Evolutionary conservation across 768 basidiomycete genomes (phyloP).

Genomic region (Phanerodontia chrysosporium): DNA sequence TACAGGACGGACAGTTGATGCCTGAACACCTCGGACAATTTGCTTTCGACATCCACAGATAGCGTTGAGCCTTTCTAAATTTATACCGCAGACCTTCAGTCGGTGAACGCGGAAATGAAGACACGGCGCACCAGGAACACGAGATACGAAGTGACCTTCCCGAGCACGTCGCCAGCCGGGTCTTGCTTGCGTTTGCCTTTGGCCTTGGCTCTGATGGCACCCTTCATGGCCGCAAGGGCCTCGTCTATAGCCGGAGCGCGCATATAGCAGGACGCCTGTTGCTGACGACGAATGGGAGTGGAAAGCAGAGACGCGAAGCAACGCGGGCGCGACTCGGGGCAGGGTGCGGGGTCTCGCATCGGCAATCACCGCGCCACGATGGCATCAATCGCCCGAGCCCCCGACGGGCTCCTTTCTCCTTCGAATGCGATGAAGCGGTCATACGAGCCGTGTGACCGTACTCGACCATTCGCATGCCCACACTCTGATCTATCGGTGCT

Average conservation of each 20-base stretch:
- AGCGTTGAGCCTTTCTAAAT: slow-evolving; percentile 36
- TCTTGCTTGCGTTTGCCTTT: slow-evolving; percentile 23
- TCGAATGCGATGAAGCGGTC: no score
- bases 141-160: slow-evolving; percentile 38
- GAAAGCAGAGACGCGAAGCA: background rate
- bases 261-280: background rate
- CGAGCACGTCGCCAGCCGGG: slow-evolving; percentile 29
- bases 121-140: slow-evolving; percentile 43
- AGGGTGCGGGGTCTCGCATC: background rate
- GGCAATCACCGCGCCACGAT: background rate
- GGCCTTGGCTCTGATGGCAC: slow-evolving; percentile 23
- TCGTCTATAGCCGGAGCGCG: slow-evolving; percentile 16
- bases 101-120: background rate
- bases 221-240: slow-evolving; percentile 31
- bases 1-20: slow-evolving; percentile 43
- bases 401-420: no score
- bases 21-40: slow-evolving; percentile 39
- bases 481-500: no score
- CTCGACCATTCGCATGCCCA: no score
- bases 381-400: no score
- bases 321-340: background rate
- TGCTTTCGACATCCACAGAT: slow-evolving; percentile 33
- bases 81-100: background rate
- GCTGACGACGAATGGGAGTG: background rate
- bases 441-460: no score